Conservation (phyloP, 2,329 filamentous ascomycete genomes). For the Penicillium occitanis region DNA sequence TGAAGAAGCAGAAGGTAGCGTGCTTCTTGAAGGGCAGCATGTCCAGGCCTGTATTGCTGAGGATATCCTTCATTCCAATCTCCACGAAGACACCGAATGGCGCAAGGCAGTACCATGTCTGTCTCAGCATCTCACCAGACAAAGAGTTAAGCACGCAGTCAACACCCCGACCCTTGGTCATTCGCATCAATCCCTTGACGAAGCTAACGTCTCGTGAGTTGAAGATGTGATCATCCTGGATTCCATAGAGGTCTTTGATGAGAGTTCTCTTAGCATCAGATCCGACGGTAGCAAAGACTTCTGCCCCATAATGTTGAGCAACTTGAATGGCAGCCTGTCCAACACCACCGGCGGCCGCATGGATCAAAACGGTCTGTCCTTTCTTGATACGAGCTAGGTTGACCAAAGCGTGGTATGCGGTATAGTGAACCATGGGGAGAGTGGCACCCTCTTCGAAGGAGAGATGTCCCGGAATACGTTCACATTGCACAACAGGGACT, state of each 20-base stretch:
- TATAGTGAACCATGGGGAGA: constrained; percentile 16
- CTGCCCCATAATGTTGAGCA: constrained; percentile 25
- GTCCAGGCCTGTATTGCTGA: not conserved
- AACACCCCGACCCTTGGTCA: constrained; percentile 29
- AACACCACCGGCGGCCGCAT: constrained; percentile 25
- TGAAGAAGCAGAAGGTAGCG: not conserved
- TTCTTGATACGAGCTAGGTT: constrained; percentile 10
- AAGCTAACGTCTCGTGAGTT: constrained; percentile 17
- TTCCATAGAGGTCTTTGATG: constrained; percentile 18
- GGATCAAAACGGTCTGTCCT: constrained; percentile 27
- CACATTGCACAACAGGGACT: not conserved
- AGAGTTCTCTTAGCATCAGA: constrained; percentile 20
- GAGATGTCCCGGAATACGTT: constrained; percentile 14
- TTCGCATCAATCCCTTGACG: constrained; percentile 3
- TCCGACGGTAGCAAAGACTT: constrained; percentile 23
- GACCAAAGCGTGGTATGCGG: constrained; percentile 9
- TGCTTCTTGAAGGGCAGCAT: not conserved
- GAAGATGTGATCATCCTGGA: constrained; percentile 20
- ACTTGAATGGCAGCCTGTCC: constrained; percentile 27
- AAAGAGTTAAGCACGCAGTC: constrained; percentile 20
- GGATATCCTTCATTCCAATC: not conserved
- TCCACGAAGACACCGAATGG: not conserved
- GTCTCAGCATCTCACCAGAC: not conserved
- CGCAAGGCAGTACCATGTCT: not conserved
- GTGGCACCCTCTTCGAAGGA: constrained; percentile 15